A percentile compares a stretch with the other conserved stretches of the same genome.
These are phyloP conservation scores for Astragalus glycyphyllos DNA, from an alignment of 306 rosid species.

Conservation along the genomic window DNA sequence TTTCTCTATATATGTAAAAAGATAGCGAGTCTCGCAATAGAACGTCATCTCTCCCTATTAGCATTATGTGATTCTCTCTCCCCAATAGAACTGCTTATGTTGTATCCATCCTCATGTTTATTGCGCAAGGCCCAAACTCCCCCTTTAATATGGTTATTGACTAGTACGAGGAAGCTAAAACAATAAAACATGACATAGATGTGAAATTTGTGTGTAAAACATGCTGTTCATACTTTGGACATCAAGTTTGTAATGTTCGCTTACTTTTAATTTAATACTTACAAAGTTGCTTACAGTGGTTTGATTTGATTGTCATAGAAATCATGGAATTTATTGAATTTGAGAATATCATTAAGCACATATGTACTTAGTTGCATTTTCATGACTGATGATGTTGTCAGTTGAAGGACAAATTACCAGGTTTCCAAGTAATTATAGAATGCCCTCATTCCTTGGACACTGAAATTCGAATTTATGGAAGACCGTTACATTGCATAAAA, in stretches of 20 bases:
- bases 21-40: no score
- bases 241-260: no score
- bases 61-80: no score
- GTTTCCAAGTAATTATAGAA: conserved; percentile 33
- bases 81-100: no score
- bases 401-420: conserved; percentile 26
- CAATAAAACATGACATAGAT: background rate
- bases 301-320: conserved; percentile 28
- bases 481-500: conserved; percentile 49
- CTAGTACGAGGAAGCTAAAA: no score
- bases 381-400: conserved; percentile 20
- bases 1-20: no score
- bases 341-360: conserved; percentile 24
- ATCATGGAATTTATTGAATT: conserved; percentile 13
- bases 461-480: conserved; percentile 47
- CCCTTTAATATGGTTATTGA: no score
- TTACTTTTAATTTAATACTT: no score
- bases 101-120: no score
- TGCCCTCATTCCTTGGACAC: background rate
- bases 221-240: no score
- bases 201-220: background rate
- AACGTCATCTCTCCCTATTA: no score
- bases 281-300: background rate
- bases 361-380: conserved; percentile 14
- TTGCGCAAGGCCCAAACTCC: no score